phyloP scores from a whole-genome alignment of 768 basidiomycete genomes.

The Gloeopeniophorella convolvens region DNA sequence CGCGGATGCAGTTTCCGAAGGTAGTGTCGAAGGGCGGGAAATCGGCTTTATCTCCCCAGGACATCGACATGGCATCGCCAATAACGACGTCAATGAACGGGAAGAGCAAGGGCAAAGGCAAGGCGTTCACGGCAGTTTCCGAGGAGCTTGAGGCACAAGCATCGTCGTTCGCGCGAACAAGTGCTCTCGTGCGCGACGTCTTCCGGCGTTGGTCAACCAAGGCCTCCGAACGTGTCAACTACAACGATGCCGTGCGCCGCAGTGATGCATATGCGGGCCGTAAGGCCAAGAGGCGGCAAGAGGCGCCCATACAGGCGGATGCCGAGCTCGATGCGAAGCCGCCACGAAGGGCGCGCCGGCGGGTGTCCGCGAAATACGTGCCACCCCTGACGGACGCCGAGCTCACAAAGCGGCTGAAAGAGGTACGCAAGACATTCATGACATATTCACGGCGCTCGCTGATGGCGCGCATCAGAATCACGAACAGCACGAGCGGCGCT shows the following conservation, averaged over 20 bases:
- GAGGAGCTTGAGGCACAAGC: conserved; percentile 11
- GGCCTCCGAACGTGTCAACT: conserved; percentile 10
- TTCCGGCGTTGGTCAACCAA: conserved; percentile 14
- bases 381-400: conserved; percentile 58
- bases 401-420: conserved; percentile 57
- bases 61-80: conserved; percentile 17
- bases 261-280: conserved; percentile 58
- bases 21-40: neutral
- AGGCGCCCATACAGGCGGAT: conserved; percentile 9
- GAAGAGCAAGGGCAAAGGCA: conserved; percentile 17
- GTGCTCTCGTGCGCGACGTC: neutral
- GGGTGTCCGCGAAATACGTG: conserved; percentile 39
- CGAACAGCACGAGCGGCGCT: conserved; percentile 62
- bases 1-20: neutral
- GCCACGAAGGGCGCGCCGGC: conserved; percentile 29
- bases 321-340: conserved; percentile 20
- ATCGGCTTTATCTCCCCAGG: conserved; percentile 4
- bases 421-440: too few species aligned
- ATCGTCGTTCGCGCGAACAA: neutral
- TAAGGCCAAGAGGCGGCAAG: conserved; percentile 26
- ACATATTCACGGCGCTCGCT: too few species aligned
- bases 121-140: neutral
- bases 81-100: neutral
- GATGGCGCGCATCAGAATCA: conserved; percentile 67
- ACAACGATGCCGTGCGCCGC: conserved; percentile 47